Conservation (phyloP, 148 eudicot genomes). For the Hydrangea macrophylla region DNA sequence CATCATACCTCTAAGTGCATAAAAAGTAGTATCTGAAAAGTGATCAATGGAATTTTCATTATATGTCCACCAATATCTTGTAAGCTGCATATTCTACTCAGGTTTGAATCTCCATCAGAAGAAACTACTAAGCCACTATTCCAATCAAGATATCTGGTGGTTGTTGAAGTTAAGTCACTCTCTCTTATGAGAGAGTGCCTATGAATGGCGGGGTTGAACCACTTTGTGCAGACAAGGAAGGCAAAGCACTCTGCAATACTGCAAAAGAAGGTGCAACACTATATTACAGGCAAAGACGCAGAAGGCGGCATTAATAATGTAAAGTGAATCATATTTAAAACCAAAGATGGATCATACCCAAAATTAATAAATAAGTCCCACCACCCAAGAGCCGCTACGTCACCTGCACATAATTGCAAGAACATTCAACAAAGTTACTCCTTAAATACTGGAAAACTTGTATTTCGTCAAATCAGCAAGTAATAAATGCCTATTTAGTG, state of each 20-base stretch:
- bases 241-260: constrained; percentile 52
- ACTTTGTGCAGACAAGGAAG: constrained; percentile 45
- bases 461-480: not conserved
- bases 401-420: constrained; percentile 28
- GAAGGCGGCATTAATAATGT: constrained; percentile 1
- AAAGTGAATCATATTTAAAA: not conserved
- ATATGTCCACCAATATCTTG: constrained; percentile 48
- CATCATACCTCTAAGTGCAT: constrained; percentile 41
- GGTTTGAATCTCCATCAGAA: constrained; percentile 24
- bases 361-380: constrained; percentile 50
- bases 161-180: constrained; percentile 26
- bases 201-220: constrained; percentile 49
- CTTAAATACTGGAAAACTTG: not conserved
- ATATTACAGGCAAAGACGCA: not conserved
- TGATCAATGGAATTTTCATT: constrained; percentile 39
- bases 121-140: constrained; percentile 27
- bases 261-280: constrained; percentile 1
- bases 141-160: constrained; percentile 24
- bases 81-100: constrained; percentile 33
- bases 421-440: not conserved
- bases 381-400: constrained; percentile 44
- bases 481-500: not conserved
- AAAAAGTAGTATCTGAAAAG: constrained; percentile 40
- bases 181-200: constrained; percentile 20
- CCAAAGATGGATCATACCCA: constrained; percentile 25